Evolutionary conservation across 306 rosid genomes (phyloP).

Genomic region (Citrullus amarus): DNA sequence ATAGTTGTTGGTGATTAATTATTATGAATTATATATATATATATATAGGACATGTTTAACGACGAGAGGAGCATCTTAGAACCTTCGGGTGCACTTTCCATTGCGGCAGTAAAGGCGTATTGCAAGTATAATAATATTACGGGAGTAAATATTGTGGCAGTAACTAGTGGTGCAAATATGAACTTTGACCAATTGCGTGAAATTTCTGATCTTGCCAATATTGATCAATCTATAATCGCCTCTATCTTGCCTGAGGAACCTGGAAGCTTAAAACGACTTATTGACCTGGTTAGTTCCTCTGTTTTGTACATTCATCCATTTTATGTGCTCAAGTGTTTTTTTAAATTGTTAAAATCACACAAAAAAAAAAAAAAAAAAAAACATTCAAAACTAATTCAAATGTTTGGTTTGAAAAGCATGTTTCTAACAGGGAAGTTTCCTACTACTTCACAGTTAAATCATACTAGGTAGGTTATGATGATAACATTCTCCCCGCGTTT

Average conservation of each 20-base stretch:
- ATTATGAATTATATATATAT: too few species aligned
- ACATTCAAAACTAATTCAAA: too few species aligned
- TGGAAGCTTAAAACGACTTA: constrained; percentile 65
- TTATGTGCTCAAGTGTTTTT: background rate
- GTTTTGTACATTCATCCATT: background rate
- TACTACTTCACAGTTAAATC: too few species aligned
- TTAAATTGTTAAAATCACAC: too few species aligned
- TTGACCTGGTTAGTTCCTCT: constrained; percentile 42
- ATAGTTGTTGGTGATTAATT: too few species aligned
- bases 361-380: too few species aligned
- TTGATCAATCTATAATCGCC: constrained; percentile 70
- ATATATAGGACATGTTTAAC: constrained; percentile 82
- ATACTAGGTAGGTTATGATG: too few species aligned
- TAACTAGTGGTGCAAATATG: constrained; percentile 94
- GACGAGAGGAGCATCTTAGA: constrained; percentile 84
- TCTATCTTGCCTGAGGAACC: constrained; percentile 58
- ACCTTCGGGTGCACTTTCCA: constrained; percentile 94
- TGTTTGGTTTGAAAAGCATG: too few species aligned
- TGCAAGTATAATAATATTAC: constrained; percentile 68
- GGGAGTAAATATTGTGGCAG: constrained; percentile 69
- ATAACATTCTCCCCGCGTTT: too few species aligned
- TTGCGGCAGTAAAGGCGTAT: constrained; percentile 94
- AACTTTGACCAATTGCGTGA: constrained; percentile 74
- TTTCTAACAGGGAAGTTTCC: too few species aligned
- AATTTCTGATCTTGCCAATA: constrained; percentile 80